phyloP scores from a whole-genome alignment of 2,329 filamentous ascomycete genomes.

The Diaporthe vexans region DNA sequence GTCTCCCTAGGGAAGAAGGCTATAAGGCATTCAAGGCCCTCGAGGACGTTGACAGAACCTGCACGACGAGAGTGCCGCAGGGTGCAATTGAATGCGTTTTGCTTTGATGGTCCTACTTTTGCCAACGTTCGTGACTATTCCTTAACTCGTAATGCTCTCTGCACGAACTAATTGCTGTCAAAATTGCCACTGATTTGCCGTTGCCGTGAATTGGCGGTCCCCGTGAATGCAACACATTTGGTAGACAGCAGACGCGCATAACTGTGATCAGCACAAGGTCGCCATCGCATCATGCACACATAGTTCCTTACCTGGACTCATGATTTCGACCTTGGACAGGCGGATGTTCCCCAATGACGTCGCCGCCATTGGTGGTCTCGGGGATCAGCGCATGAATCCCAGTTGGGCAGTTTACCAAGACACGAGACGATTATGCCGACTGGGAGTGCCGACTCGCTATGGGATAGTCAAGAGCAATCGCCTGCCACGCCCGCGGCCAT shows the following conservation, averaged over 20 bases:
- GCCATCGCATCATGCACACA: neutral
- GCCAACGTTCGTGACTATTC: too few species aligned
- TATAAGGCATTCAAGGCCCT: neutral
- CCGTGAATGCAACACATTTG: neutral
- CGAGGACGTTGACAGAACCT: neutral
- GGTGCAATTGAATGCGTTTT: neutral
- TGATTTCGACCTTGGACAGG: neutral
- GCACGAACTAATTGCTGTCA: neutral
- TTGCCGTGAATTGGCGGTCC: neutral
- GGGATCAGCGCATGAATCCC: slow-evolving; percentile 18
- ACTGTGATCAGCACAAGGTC: neutral
- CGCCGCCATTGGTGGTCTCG: slow-evolving; percentile 2
- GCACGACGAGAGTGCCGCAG: neutral
- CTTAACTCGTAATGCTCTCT: neutral
- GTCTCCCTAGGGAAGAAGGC: neutral
- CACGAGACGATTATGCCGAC: slow-evolving; percentile 22
- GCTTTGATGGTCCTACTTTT: neutral
- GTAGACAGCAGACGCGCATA: neutral
- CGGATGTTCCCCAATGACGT: slow-evolving; percentile 6
- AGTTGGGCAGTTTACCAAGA: neutral
- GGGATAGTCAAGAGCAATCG: neutral
- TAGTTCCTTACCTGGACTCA: neutral
- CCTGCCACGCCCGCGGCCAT: neutral
- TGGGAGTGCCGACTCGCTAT: slow-evolving; percentile 6
- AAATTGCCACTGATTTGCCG: neutral